Base-by-base conservation (phyloP, 805 yeast species). In the Schwanniomyces vanrijiae region DNA sequence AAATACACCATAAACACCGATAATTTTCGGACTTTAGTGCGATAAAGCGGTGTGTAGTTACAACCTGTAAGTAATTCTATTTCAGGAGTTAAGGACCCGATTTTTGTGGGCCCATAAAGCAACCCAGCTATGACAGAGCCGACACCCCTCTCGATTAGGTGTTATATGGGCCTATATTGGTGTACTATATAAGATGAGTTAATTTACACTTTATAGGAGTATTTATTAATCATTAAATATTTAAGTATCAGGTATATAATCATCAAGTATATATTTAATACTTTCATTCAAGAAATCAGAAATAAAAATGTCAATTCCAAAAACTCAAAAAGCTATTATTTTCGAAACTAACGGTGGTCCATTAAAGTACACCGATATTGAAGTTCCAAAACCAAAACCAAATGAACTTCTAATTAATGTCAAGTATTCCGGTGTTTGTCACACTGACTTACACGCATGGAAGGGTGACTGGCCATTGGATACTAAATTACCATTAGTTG, bases 401-500 rank as follows among this genome's bases (percentile, higher is more conserved):
- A 84, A 83, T 64, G 91, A 89, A 71, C 76, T 89, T 56, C 78
- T 90, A 65, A 76, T 90, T 71, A 83, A 90, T 68, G 83, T 90
- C 69, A 83, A 82, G 73, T 89, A 84, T 78, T 82, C 96, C 22
- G 96, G 96, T 71, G 96, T 89, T 47, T 89, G 96, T 73, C 96
- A 90, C 77, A 88, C 96, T 31, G 96, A 89, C 65, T 80, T 90
- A 66, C 96, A 90, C 75, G 96, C 95, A 46, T 88, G 94, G 91
- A 82, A 86, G 66, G 96, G 96, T 62, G 96, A 90, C 73, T 89
- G 96, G 95, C 94, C 95, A 43, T 75, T 86, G 66, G 80, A 72
- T 53, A 80, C 85, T 55, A 84, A 84, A 64, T 75, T 84, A 50
- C 92, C 94, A 20, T 73, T 86, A 56, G 90, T 87, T 42, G 94